Evolutionary conservation across 768 basidiomycete genomes (phyloP).

Genomic region (Lepiota venenata): DNA sequence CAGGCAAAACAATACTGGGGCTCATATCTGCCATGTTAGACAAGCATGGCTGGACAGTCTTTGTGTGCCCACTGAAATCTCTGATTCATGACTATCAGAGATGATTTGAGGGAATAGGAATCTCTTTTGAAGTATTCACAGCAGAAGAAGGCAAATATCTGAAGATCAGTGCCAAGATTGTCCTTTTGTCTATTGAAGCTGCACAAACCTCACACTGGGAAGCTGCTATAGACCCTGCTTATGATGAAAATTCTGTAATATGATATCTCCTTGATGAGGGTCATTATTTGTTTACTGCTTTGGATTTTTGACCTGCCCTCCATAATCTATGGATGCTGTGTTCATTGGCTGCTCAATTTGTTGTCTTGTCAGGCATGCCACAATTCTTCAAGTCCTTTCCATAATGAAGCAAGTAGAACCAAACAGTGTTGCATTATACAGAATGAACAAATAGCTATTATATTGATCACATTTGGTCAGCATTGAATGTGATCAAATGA

Average conservation of each 20-base stretch:
- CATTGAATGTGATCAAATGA: too few relatives aligned
- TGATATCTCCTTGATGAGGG: constrained; percentile 22
- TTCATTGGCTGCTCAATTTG: constrained; percentile 10
- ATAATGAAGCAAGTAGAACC: too few relatives aligned
- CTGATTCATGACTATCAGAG: constrained; percentile 21
- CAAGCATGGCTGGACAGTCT: constrained; percentile 10
- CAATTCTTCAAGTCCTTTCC: too few relatives aligned
- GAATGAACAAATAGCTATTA: too few relatives aligned
- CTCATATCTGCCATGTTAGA: constrained; percentile 20
- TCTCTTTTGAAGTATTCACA: constrained; percentile 17
- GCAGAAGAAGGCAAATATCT: neutral
- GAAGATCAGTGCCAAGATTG: constrained; percentile 12
- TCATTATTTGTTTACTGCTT: constrained; percentile 13
- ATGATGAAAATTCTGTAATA: neutral
- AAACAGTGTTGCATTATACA: too few relatives aligned
- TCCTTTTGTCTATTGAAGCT: constrained; percentile 18
- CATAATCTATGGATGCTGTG: constrained; percentile 12
- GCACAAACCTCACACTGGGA: constrained; percentile 11
- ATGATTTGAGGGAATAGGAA: constrained; percentile 10
- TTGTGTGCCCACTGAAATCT: constrained; percentile 19
- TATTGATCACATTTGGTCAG: too few relatives aligned
- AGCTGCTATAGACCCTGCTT: neutral
- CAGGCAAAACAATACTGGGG: constrained; percentile 23
- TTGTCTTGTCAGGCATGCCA: constrained; percentile 21
- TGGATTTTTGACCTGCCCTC: constrained; percentile 12